Percentiles rank a stretch among this genome's conserved stretches.
These are phyloP conservation scores for Corylus avellana DNA, from an alignment of 306 rosid species.

Conservation along the genomic window DNA sequence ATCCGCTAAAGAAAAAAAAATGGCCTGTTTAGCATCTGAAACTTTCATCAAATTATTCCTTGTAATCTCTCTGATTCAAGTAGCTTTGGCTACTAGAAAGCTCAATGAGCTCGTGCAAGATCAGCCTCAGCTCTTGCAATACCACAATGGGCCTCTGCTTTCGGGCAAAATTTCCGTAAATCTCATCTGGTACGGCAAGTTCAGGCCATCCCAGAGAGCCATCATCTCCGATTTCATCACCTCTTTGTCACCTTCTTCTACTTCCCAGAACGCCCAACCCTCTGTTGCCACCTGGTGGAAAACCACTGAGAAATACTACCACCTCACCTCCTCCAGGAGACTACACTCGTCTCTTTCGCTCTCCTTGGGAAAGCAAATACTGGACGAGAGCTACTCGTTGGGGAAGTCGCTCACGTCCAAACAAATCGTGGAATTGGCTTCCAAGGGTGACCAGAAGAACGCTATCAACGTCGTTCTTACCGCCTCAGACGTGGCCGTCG, in stretches of 20 bases:
- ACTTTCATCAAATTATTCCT: slow-evolving; percentile 24
- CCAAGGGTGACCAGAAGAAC: slow-evolving; percentile 57
- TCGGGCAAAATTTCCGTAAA: slow-evolving; percentile 73
- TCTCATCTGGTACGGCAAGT: slow-evolving; percentile 82
- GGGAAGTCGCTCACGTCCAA: slow-evolving; percentile 65
- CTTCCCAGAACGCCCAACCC: slow-evolving; percentile 33
- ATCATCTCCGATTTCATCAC: slow-evolving; percentile 65
- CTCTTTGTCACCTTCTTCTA: slow-evolving; percentile 44
- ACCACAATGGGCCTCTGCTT: slow-evolving; percentile 83
- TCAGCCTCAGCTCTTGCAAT: slow-evolving; percentile 58
- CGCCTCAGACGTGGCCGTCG: slow-evolving; percentile 64
- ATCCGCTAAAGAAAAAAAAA: not conserved
- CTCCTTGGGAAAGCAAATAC: slow-evolving; percentile 45
- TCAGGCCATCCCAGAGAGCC: slow-evolving; percentile 76
- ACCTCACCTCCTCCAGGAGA: slow-evolving; percentile 37
- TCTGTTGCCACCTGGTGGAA: slow-evolving; percentile 87
- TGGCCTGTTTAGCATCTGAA: slow-evolving; percentile 24
- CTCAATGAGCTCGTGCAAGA: slow-evolving; percentile 53
- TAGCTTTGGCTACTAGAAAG: slow-evolving; percentile 51
- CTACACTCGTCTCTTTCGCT: slow-evolving; percentile 36
- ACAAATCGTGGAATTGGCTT: slow-evolving; percentile 52
- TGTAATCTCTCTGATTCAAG: slow-evolving; percentile 31
- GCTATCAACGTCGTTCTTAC: slow-evolving; percentile 76
- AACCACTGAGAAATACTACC: slow-evolving; percentile 75
- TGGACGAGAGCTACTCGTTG: slow-evolving; percentile 54